Percentiles rank a stretch among this genome's conserved stretches.
These are phyloP conservation scores for Dactylis glomerata DNA, from an alignment of 176 grass and related monocot genomes.

Conservation along the genomic window DNA sequence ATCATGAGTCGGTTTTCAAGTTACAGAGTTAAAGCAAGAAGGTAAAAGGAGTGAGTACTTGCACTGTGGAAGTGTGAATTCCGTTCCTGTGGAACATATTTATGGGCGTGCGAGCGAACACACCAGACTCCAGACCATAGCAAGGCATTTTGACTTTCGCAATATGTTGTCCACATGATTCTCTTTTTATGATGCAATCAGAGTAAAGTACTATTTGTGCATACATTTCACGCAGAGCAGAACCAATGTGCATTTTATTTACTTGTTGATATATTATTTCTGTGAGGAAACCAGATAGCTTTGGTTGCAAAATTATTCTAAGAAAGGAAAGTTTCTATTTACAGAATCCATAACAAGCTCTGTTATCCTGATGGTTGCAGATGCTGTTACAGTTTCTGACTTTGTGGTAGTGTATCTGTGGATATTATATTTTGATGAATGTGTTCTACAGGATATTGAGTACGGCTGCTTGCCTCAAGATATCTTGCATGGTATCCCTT, in stretches of 20 bases:
- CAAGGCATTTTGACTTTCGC: neutral
- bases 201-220: neutral
- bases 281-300: neutral
- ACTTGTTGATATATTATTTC: neutral
- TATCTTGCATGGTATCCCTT: conserved; percentile 40
- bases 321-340: neutral
- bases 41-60: neutral
- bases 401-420: neutral
- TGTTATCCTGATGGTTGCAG: neutral
- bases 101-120: neutral
- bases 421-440: conserved; percentile 4
- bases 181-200: neutral
- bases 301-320: neutral
- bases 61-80: neutral
- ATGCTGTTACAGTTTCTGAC: neutral
- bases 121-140: neutral
- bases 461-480: conserved; percentile 47
- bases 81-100: neutral
- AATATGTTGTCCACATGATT: neutral
- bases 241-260: neutral
- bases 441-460: conserved; percentile 52
- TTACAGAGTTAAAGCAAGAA: conserved; percentile 13
- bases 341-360: neutral
- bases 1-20: neutral
- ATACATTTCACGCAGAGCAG: neutral